Evolutionary conservation across 148 eudicot genomes (phyloP).

Genomic region (Suaeda aralocaspica): DNA sequence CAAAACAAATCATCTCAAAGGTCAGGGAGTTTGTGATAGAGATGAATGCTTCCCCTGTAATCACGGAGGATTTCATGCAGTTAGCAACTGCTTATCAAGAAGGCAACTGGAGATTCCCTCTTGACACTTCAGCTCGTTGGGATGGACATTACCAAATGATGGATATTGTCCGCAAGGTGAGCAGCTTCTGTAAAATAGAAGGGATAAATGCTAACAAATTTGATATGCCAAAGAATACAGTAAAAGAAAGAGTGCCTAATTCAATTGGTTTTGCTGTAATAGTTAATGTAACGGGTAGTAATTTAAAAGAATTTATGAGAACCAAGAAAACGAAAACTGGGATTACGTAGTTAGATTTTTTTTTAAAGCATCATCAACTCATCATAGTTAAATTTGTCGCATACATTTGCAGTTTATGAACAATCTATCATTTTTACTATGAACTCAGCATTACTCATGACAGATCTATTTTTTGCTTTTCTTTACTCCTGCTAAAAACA

Average conservation of each 20-base stretch:
- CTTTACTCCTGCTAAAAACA: too few relatives aligned
- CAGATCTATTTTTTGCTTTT: too few relatives aligned
- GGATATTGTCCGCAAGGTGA: conserved; percentile 71
- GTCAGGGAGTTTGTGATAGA: conserved; percentile 71
- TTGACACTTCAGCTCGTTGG: conserved; percentile 81
- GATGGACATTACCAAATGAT: conserved; percentile 88
- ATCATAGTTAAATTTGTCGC: too few relatives aligned
- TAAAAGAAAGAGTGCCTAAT: conserved; percentile 1
- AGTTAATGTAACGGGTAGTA: too few relatives aligned
- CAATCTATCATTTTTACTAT: too few relatives aligned
- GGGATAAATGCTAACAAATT: background rate
- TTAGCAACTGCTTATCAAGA: conserved; percentile 59
- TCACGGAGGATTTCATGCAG: conserved; percentile 59
- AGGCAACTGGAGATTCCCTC: conserved; percentile 73
- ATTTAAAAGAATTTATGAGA: too few relatives aligned
- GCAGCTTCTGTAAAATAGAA: conserved; percentile 7
- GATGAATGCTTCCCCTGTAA: conserved; percentile 59
- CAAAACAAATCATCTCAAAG: conserved; percentile 54
- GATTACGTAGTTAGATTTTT: too few relatives aligned
- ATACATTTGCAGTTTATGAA: too few relatives aligned
- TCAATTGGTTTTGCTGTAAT: background rate
- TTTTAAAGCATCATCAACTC: too few relatives aligned
- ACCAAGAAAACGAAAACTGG: too few relatives aligned
- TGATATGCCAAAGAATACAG: background rate
- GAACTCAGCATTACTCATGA: too few relatives aligned